phyloP scores from a whole-genome alignment of 768 basidiomycete species.

The Myochromella boudieri region DNA sequence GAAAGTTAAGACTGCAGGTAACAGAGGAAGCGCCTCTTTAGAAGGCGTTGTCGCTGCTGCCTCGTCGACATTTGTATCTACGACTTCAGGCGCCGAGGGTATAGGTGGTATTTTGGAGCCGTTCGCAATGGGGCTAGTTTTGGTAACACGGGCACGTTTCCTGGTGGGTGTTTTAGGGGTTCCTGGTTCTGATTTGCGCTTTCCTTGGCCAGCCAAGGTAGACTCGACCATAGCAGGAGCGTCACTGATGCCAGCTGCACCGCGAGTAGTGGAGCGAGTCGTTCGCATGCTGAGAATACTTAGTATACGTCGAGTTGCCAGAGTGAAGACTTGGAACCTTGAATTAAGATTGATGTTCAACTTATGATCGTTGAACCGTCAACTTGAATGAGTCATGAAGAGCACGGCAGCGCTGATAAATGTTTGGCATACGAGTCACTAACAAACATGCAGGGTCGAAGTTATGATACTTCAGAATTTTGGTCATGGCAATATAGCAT shows the following conservation, averaged over 20 bases:
- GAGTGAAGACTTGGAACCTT: background rate
- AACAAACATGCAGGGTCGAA: too few relatives aligned
- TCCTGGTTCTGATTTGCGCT: constrained; percentile 16
- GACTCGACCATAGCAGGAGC: constrained; percentile 6
- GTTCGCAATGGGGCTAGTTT: background rate
- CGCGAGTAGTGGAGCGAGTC: constrained; percentile 30
- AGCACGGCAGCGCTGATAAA: constrained; percentile 1
- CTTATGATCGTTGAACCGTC: too few relatives aligned
- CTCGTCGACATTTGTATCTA: constrained; percentile 8
- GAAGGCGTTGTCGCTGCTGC: constrained; percentile 1
- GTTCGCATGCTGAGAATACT: constrained; percentile 22
- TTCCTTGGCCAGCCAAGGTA: constrained; percentile 10
- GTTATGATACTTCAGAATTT: too few relatives aligned
- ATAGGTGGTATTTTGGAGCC: too few relatives aligned
- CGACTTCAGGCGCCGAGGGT: background rate
- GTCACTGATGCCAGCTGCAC: constrained; percentile 12
- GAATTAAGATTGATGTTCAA: background rate
- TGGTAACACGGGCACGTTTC: constrained; percentile 13
- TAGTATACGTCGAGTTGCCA: constrained; percentile 7
- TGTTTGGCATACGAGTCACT: background rate
- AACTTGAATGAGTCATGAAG: background rate
- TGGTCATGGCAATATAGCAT: too few relatives aligned
- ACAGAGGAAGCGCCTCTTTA: constrained; percentile 31
- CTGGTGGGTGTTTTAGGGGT: constrained; percentile 4
- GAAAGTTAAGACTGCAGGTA: constrained; percentile 75